Conservation (phyloP, 1,139 yeast species). For the Kluyveromyces sp. region DNA sequence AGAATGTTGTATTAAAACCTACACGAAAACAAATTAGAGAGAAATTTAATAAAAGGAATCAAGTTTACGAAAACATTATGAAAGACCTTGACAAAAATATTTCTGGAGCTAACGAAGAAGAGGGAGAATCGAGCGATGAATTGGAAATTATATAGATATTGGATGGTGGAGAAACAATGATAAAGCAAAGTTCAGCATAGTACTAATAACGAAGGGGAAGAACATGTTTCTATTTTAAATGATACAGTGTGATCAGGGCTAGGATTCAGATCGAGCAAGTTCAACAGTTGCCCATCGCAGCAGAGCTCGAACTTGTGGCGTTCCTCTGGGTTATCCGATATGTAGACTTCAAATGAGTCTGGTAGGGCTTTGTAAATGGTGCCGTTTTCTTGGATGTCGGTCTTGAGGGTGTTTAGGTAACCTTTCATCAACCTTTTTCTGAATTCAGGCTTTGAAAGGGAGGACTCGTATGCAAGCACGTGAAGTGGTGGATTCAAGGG, state of each 20-base stretch:
- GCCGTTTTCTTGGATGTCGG: conserved; percentile 40
- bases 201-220: conserved; percentile 1
- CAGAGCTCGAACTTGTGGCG: conserved; percentile 38
- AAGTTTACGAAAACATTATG: conserved; percentile 16
- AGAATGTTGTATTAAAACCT: conserved; percentile 27
- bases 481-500: conserved; percentile 42
- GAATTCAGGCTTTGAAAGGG: conserved; percentile 33
- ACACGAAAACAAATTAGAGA: conserved; percentile 25
- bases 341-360: conserved; percentile 24
- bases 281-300: conserved; percentile 40
- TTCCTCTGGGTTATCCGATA: conserved; percentile 26
- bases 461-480: conserved; percentile 45
- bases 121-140: conserved; percentile 18
- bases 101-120: neutral
- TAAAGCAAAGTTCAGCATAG: neutral
- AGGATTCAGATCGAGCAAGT: conserved; percentile 13
- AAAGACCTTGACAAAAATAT: conserved; percentile 11
- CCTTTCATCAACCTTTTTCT: conserved; percentile 46
- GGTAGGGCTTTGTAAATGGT: conserved; percentile 39
- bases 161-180: neutral
- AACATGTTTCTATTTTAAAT: neutral
- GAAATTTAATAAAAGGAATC: conserved; percentile 22
- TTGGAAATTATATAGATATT: conserved; percentile 28
- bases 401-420: conserved; percentile 51
- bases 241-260: neutral